Conservation (phyloP, 345 rosid genomes). For the Nasturtium officinale region DNA sequence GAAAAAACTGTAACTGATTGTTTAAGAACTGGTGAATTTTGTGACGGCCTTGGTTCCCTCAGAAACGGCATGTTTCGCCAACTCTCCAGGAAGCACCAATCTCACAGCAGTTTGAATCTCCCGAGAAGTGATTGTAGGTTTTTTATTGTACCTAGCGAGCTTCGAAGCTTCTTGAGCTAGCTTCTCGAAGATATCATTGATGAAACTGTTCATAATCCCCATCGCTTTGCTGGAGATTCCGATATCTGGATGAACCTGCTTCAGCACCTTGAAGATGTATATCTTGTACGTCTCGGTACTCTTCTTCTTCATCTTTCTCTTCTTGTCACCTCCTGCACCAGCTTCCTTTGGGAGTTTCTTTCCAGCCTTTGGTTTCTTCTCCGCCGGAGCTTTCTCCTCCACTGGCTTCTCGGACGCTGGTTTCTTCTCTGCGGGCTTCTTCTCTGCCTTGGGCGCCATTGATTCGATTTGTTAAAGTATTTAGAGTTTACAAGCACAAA, state of each 20-base stretch:
- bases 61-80: constrained; percentile 81
- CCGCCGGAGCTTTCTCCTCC: constrained; percentile 84
- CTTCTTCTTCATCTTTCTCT: constrained; percentile 75
- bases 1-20: background rate
- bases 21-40: constrained; percentile 68
- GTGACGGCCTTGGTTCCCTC: constrained; percentile 87
- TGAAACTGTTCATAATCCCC: constrained; percentile 84
- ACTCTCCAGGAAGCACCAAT: constrained; percentile 74
- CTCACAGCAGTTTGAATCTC: constrained; percentile 87
- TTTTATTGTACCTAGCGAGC: constrained; percentile 85
- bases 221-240: constrained; percentile 72
- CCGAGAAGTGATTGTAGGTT: constrained; percentile 76
- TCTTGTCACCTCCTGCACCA: constrained; percentile 60
- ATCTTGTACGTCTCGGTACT: constrained; percentile 83
- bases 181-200: constrained; percentile 77
- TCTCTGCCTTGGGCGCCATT: constrained; percentile 54
- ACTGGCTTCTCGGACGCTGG: constrained; percentile 74
- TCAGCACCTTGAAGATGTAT: constrained; percentile 73
- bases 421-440: constrained; percentile 79
- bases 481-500: background rate
- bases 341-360: constrained; percentile 83
- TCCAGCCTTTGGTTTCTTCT: constrained; percentile 88
- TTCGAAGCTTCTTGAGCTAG: constrained; percentile 69
- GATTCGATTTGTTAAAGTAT: background rate
- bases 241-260: constrained; percentile 66